These are phyloP conservation scores for Voacanga thouarsii DNA, from an alignment of 257 asterid species.

Conservation along the genomic window DNA sequence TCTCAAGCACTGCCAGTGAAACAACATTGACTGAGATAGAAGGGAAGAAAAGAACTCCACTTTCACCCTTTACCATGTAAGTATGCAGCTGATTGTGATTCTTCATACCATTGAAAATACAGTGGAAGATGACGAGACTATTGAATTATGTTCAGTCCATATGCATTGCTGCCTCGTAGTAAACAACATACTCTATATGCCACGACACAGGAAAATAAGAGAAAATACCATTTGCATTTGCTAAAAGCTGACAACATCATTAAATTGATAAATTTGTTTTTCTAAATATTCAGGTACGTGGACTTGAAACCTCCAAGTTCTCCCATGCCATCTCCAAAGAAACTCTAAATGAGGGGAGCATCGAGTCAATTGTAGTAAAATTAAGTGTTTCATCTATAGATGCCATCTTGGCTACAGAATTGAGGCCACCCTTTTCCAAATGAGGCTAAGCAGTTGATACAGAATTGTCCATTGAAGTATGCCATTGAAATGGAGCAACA, in stretches of 20 bases:
- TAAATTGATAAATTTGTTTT: slow-evolving; percentile 1
- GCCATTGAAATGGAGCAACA: background rate
- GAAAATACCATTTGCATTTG: background rate
- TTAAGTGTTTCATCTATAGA: background rate
- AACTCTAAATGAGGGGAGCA: slow-evolving; percentile 20
- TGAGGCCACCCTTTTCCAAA: background rate
- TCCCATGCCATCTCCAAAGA: slow-evolving; percentile 51
- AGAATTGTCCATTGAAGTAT: background rate
- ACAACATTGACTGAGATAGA: slow-evolving; percentile 22
- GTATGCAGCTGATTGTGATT: slow-evolving; percentile 10
- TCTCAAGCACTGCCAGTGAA: slow-evolving; percentile 19
- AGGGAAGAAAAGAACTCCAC: slow-evolving; percentile 39
- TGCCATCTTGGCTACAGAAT: background rate
- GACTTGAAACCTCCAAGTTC: slow-evolving; percentile 83
- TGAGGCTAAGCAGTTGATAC: background rate
- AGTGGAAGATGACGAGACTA: background rate
- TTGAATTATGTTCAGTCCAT: background rate
- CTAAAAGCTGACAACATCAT: background rate
- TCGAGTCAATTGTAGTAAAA: background rate
- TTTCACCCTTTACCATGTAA: slow-evolving; percentile 65
- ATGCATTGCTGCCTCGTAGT: background rate
- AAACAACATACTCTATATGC: background rate
- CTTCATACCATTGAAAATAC: background rate
- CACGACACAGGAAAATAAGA: background rate
- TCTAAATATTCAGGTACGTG: slow-evolving; percentile 54